Percentiles rank a stretch among this genome's conserved stretches.
Conservation (phyloP, 1,284 basidiomycete genomes). For the Termitomyces sp. region DNA sequence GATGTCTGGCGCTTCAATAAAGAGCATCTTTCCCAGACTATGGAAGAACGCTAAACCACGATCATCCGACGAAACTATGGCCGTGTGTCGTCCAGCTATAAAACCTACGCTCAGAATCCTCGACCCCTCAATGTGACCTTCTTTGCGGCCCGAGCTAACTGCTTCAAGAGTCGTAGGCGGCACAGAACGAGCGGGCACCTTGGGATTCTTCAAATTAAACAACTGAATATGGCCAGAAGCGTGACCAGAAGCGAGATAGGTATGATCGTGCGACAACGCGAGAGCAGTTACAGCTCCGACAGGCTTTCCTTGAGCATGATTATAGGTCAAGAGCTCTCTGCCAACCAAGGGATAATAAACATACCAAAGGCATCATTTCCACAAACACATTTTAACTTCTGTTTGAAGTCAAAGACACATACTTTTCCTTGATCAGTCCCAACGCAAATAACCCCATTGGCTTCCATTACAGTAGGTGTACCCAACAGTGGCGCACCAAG, state of each 20-base stretch:
- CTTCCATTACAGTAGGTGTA: slow-evolving; percentile 75
- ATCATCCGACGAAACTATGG: slow-evolving; percentile 89
- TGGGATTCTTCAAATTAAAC: slow-evolving; percentile 76
- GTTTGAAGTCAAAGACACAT: slow-evolving; percentile 87
- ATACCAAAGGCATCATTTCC: slow-evolving; percentile 65
- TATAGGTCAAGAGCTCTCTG: slow-evolving; percentile 11
- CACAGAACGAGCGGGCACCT: slow-evolving; percentile 65
- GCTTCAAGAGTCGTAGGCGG: slow-evolving; percentile 63
- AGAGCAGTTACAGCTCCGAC: slow-evolving; percentile 86
- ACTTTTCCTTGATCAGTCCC: slow-evolving; percentile 80
- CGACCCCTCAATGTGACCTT: slow-evolving; percentile 87
- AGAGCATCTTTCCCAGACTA: slow-evolving; percentile 90
- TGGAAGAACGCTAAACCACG: slow-evolving; percentile 94
- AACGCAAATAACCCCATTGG: slow-evolving; percentile 86
- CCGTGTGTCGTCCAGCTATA: slow-evolving; percentile 91
- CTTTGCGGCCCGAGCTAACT: slow-evolving; percentile 79
- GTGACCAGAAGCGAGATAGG: slow-evolving; percentile 89
- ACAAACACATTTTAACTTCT: slow-evolving; percentile 76
- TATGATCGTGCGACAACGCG: slow-evolving; percentile 90
- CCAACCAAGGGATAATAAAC: slow-evolving; percentile 21
- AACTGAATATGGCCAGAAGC: slow-evolving; percentile 82
- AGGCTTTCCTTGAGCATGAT: slow-evolving; percentile 41
- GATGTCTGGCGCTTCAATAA: slow-evolving; percentile 93
- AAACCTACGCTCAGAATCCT: slow-evolving; percentile 87
- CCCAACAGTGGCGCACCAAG: slow-evolving; percentile 57